Evolutionary conservation across 441 rosid genomes (phyloP).

Genomic region (Manihot esculenta): DNA sequence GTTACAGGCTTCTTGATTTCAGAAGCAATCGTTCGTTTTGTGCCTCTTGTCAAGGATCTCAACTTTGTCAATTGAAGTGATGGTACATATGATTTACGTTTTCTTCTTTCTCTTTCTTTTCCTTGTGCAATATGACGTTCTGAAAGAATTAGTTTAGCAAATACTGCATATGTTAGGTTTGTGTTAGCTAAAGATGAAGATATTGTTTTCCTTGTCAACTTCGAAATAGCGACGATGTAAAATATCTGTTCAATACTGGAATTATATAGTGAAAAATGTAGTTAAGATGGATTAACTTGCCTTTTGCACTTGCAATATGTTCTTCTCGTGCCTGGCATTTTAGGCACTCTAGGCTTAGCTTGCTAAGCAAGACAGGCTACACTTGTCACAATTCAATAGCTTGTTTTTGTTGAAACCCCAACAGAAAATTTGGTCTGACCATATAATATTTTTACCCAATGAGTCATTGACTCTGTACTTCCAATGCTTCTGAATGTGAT

Average conservation of each 20-base stretch:
- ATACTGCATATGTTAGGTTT: background rate
- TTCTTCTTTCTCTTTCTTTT: background rate
- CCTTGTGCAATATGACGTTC: background rate
- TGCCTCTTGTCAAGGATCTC: background rate
- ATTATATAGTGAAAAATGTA: too few relatives aligned
- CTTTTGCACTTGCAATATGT: too few relatives aligned
- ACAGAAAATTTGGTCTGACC: background rate
- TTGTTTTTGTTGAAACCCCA: background rate
- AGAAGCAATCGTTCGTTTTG: background rate
- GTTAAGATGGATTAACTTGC: too few relatives aligned
- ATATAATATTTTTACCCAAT: background rate
- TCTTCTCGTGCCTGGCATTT: too few relatives aligned
- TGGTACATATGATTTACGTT: background rate
- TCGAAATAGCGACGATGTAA: too few relatives aligned
- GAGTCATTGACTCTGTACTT: background rate
- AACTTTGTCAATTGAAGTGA: background rate
- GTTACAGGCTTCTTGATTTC: conserved; percentile 3
- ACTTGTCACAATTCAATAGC: too few relatives aligned
- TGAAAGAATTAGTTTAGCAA: background rate
- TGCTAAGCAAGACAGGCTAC: too few relatives aligned
- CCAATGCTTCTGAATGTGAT: background rate
- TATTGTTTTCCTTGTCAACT: too few relatives aligned
- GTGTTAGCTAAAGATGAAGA: too few relatives aligned
- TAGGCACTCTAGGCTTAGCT: too few relatives aligned
- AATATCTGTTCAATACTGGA: too few relatives aligned